Base-by-base conservation (phyloP, 2,329 filamentous ascomycete species). In the Drechslerella dactyloides region DNA sequence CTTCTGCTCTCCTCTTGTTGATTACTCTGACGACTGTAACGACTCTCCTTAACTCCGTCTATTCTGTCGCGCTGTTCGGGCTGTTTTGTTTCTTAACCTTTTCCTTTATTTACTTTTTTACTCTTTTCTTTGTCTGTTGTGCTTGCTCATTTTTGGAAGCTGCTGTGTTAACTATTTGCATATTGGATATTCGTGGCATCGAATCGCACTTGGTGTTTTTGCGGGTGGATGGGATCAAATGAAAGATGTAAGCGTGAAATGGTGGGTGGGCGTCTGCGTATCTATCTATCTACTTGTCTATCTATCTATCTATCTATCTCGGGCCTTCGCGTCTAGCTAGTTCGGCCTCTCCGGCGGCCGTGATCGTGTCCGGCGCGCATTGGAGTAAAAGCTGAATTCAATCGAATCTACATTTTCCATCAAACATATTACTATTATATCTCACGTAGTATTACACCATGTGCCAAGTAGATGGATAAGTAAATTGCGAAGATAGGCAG, bases 41-140 rank as follows among this genome's bases (percentile, higher is more conserved):
- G 66, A 64, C 66, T 70, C 66, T 70, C 66, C 53, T 70, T 62
- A 24, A 37, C 50, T 44, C 30, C 42, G 58, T 46, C 58, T n/a
- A n/a, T 70, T 70, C 66, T 52, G 66, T 70, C 66, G 59, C 66
- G 48, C 50, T 55, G n/a, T 42, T 23, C 40, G 30, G 17, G 46
- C 30, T 44, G 30, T 37, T 50, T 42, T 17, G 4, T 15, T 33
- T 55, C 19, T 55, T 52, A 2, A 52, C 17, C n/a, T 23, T 24
- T 55, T 63, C 13, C 30, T 52, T 15, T 6, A 35, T 21, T 30
- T 48, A 5, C 44, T 62, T 21, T 21, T 37, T 63, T 37, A 11
- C n/a, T 40, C 21, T 59, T 5, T 37, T 33, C 35, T 44, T 54
- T 60, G 8, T 30, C 8, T 64, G 27, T 33, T n/a, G n/a, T n/a